These are phyloP conservation scores for Suhomyces wounanorum DNA, from an alignment of 1,139 yeast genomes.

Conservation along the genomic window DNA sequence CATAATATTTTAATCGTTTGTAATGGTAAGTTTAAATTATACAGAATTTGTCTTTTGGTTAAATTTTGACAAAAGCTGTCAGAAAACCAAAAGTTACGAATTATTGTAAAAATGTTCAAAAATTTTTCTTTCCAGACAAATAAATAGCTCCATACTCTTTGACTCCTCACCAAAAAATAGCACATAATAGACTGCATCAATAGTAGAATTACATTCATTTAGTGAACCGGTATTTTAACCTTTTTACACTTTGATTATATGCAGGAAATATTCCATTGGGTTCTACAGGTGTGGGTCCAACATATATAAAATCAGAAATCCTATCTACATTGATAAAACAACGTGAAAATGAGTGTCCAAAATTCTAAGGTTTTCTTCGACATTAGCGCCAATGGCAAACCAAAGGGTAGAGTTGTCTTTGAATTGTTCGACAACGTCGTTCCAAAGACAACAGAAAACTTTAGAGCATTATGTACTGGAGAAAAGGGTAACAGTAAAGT, in stretches of 20 bases:
- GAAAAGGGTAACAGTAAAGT: slow-evolving; percentile 68
- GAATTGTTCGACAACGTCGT: slow-evolving; percentile 78
- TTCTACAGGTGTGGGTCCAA: slow-evolving; percentile 5
- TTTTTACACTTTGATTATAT: neutral
- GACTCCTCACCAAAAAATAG: too few relatives aligned
- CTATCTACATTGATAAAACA: neutral
- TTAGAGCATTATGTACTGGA: slow-evolving; percentile 88
- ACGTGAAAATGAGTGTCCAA: neutral
- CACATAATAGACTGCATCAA: too few relatives aligned
- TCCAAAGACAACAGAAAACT: slow-evolving; percentile 93
- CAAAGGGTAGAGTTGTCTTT: slow-evolving; percentile 73
- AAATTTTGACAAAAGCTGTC: too few relatives aligned
- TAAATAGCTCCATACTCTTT: too few relatives aligned
- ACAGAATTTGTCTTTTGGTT: too few relatives aligned
- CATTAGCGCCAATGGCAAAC: slow-evolving; percentile 63
- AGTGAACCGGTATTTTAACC: neutral
- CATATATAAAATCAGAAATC: neutral
- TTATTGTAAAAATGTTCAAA: too few relatives aligned
- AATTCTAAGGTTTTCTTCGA: slow-evolving; percentile 66
- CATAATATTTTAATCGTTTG: neutral
- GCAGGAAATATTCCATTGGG: slow-evolving; percentile 9
- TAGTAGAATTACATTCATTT: neutral
- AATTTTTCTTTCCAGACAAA: too few relatives aligned
- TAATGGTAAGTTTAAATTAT: too few relatives aligned
- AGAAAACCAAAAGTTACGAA: too few relatives aligned